Conservation (phyloP, 2,329 filamentous ascomycete genomes). For the Aspergillus tamarii region DNA sequence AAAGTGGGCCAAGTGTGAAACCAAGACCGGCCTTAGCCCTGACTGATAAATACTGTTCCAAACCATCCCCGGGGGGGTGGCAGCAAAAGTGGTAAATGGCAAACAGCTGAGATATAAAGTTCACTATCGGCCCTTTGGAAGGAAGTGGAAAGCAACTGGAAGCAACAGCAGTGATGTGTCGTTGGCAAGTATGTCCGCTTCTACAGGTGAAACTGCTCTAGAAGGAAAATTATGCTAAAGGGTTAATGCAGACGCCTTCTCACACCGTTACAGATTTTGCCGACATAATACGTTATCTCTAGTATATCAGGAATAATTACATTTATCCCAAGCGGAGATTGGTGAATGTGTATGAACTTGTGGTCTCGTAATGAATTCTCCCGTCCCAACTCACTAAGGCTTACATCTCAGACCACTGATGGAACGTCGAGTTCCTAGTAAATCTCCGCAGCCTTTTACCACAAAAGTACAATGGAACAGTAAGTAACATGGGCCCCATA, state of each 20-base stretch:
- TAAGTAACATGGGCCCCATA: conserved; percentile 58
- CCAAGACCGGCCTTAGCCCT: background rate
- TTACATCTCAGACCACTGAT: background rate
- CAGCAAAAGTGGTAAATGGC: background rate
- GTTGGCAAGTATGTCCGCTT: background rate
- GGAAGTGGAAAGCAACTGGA: background rate
- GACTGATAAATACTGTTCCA: background rate
- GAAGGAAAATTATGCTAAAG: background rate
- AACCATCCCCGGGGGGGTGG: background rate
- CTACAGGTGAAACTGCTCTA: too few relatives aligned
- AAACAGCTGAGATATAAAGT: background rate
- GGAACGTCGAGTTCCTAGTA: conserved; percentile 33
- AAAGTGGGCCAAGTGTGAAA: background rate
- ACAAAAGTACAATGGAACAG: conserved; percentile 59
- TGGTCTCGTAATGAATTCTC: background rate
- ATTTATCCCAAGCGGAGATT: background rate
- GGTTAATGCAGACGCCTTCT: background rate
- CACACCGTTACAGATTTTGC: background rate
- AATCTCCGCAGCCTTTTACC: conserved; percentile 63
- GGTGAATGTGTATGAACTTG: background rate
- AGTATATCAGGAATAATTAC: background rate
- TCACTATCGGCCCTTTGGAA: background rate
- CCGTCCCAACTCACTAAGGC: background rate
- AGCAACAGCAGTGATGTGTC: background rate
- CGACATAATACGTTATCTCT: background rate